These are phyloP conservation scores for Nemania bipapillata DNA, from an alignment of 2,329 filamentous ascomycete species.

Conservation along the genomic window DNA sequence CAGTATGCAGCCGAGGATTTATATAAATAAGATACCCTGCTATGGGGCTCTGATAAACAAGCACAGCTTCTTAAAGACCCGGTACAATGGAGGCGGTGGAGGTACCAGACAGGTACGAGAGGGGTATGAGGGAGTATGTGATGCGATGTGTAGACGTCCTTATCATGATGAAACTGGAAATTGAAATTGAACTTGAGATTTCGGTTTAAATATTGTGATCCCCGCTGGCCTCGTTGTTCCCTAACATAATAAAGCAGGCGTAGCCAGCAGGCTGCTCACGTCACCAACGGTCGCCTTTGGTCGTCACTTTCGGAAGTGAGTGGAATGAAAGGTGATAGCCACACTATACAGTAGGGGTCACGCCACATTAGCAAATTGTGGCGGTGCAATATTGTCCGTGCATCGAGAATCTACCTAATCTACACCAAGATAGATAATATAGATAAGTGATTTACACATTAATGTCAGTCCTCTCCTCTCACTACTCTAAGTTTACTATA, in stretches of 20 bases:
- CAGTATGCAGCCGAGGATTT: neutral
- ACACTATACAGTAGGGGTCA: neutral
- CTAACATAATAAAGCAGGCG: slow-evolving; percentile 18
- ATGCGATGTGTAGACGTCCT: neutral
- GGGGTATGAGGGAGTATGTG: neutral
- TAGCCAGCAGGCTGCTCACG: slow-evolving; percentile 40
- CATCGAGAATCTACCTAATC: too few species aligned
- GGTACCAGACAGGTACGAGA: neutral
- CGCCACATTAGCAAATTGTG: slow-evolving; percentile 24
- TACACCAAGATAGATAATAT: too few species aligned
- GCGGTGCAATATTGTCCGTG: slow-evolving; percentile 20
- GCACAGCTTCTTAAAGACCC: slow-evolving; percentile 6
- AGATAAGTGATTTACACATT: neutral
- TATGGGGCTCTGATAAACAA: slow-evolving; percentile 1
- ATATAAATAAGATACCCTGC: neutral
- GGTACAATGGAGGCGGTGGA: neutral
- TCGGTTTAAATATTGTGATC: neutral
- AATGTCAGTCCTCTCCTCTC: neutral
- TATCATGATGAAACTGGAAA: neutral
- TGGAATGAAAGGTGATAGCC: slow-evolving; percentile 24
- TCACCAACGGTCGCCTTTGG: slow-evolving; percentile 38
- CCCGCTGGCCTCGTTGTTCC: slow-evolving; percentile 10
- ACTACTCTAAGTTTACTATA: too few species aligned
- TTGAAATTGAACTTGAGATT: neutral
- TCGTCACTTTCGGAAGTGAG: slow-evolving; percentile 27